Evolutionary conservation across 805 yeast species (phyloP), one percentile per base, ranked within the genome.

Genomic region (Danielozyma ontarioensis): DNA sequence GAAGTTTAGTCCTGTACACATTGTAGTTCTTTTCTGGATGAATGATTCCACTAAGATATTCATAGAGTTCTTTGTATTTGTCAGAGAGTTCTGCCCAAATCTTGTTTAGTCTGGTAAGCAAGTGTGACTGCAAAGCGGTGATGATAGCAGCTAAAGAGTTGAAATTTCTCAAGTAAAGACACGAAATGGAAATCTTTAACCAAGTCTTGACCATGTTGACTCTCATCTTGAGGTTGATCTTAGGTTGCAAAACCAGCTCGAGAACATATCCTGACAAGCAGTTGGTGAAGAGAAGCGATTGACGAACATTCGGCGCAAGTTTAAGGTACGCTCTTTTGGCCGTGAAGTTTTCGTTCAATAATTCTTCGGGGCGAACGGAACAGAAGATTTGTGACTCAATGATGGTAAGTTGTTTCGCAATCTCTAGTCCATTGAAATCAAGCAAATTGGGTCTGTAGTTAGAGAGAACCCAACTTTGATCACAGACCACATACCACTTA

Each of bases 141-240:
- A 84, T 76, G 29, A 84, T 80, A 1, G 90, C 81, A 2, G 90
- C 89, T 40, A 84, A 62, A 0, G 93, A 79, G 50, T 84, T 84
- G 62, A 78, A 83, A 51, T 84, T 84, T 39, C 88, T 65, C 53
- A 83, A 66, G 46, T 83, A 81, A 27, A 80, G 65, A 44, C 88
- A 79, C 1, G 88, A 80, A 33, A 81, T 65, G 0, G 87, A 84
- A 22, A 83, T 69, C 48, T 81, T 81, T 37, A 84, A 58, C 94
- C 95, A 84, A 11, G 76, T 70, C 44, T 78, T 78, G 23, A 83
- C 53, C 34, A 78, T 70, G 34, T 67, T 67, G 7, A 70, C 61
- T 39, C 90, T 65, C 39, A 69, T 69, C 42, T 70, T 76, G 32
- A 59, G 52, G 17, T 60, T 50, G 17, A 74, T 51, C 5, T 62